Evolutionary conservation across 345 rosid species (phyloP), one percentile per base, ranked within the genome.

Genomic region (Iberis pinnata): DNA sequence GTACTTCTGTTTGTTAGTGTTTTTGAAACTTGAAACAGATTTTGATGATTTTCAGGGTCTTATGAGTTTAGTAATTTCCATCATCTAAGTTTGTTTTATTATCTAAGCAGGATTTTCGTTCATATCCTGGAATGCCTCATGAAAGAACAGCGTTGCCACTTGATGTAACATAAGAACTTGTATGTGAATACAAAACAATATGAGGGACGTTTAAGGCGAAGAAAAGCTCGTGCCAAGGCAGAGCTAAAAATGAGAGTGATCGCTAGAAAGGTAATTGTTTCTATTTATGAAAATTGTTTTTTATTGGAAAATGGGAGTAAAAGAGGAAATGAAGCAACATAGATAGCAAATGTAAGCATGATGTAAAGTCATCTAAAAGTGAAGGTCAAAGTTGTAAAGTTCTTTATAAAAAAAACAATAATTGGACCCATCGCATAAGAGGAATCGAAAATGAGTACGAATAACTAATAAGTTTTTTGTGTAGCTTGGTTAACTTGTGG

Each of bases 151-250:
- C 84, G 43, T 65, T 92, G 70, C 97, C 88, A 2, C 81, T 72
- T 47, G 98, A 88, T 77, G 68, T 81, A 80, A 70, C 95, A 33
- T 94, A 83, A 70, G 97, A 92, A 59, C 93, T 95, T 13, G 97
- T 92, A 81, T 61, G 98, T 92, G 58, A 92, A 92, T 76, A 94
- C 97, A 11, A 92, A 92, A 64, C 95, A 92, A 60, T 92, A 80
- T 59, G 86, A 73, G 64, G 98, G 95, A 32, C 88, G 88, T 54
- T 64, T 88, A 54, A 83, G 98, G 78, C 78, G 95, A 53, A 81
- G 98, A 62, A 83, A 88, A 75, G 94, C 90, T 3, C 90, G 99
- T 65, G 97, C 97, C 24, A 92, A 88, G 70, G 95, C 95, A 18
- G 97, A 92, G 82, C 76, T 80, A 41, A 87, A 83, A 61, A 92